A percentile compares a stretch with the other conserved stretches of the same genome.
Evolutionary conservation across 148 eudicot species (phyloP).

Genomic region (Drosera capensis): DNA sequence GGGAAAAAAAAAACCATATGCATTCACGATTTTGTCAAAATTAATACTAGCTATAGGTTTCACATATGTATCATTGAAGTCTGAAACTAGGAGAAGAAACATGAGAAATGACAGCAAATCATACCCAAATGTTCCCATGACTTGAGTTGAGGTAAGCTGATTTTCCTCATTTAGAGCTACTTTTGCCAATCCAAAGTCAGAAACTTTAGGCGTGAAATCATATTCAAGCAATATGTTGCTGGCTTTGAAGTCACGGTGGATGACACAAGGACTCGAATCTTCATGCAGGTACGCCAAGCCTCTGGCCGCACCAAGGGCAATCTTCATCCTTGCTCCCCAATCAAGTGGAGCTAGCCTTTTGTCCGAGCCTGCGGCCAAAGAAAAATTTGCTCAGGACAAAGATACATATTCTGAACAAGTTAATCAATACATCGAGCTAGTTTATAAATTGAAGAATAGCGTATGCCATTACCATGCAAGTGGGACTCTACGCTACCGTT

Average conservation of each 20-base stretch:
- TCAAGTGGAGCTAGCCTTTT: conserved; percentile 61
- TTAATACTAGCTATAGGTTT: not conserved
- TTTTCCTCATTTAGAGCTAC: conserved; percentile 54
- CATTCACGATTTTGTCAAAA: not conserved
- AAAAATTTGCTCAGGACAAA: not conserved
- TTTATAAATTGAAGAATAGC: not conserved
- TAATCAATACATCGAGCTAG: not conserved
- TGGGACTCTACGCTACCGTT: conserved; percentile 94
- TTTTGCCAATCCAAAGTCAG: conserved; percentile 90
- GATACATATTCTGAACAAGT: not conserved
- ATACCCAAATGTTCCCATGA: conserved; percentile 97
- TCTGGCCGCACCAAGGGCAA: conserved; percentile 90
- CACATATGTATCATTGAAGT: too few species aligned
- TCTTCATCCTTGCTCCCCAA: conserved; percentile 78
- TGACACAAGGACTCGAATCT: conserved; percentile 95
- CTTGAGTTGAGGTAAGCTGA: conserved; percentile 77
- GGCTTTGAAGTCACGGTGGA: conserved; percentile 94
- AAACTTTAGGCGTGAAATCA: conserved; percentile 92
- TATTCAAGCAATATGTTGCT: conserved; percentile 89
- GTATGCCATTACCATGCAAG: conserved; percentile 48
- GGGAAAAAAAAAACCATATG: not conserved
- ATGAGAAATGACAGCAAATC: not conserved
- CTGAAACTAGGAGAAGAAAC: not conserved
- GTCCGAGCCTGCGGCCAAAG: conserved; percentile 29
- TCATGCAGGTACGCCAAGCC: conserved; percentile 95